Evolutionary conservation across 1,284 basidiomycete species (phyloP), one percentile per base, ranked within the genome.

Genomic region (Baeospora myosura): DNA sequence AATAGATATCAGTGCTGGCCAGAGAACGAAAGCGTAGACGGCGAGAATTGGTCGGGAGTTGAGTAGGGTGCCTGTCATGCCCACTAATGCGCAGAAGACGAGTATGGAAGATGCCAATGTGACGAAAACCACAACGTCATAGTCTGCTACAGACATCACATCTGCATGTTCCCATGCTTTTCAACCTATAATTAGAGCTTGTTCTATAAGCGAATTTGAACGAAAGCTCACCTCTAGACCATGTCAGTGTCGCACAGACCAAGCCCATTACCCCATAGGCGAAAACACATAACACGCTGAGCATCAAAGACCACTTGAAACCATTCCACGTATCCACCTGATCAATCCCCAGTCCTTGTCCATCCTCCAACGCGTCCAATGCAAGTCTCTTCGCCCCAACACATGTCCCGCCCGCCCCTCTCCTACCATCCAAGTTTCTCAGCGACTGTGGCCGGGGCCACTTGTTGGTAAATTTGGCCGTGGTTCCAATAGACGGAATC

Each of bases 11-110:
- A 88, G 65, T 10, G 72, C 73, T 30, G 79, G 71, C 81, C 83
- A 88, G 41, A 88, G 73, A 11, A 88, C 68, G 30, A 88, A 54
- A 2, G 75, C 69, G 64, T 87, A 88, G 38, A 81, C 65, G 4
- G 83, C 81, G 46, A 88, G 71, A 53, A 87, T 74, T 7, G 80
- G 73, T 16, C 84, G 78, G 40, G 81, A 85, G 64, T 88, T 84
- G 47, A 88, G 71, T 43, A 88, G 62, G 8, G 78, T 72, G 33
- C 85, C 84, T 31, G 73, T 71, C 48, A 78, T 67, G 17, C 86
- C 86, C 38, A 85, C 60, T 36, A 87, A 61, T 14, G 79, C 68
- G 16, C 80, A 76, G 45, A 85, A 66, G 43, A 84, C 59, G 43
- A 79, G 66, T 49, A 85, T 63, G 3, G 71, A 65, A 17, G 69